A percentile compares a stretch with the other conserved stretches of the same genome.
Conservation (phyloP, 345 rosid genomes). For the Punica granatum region DNA sequence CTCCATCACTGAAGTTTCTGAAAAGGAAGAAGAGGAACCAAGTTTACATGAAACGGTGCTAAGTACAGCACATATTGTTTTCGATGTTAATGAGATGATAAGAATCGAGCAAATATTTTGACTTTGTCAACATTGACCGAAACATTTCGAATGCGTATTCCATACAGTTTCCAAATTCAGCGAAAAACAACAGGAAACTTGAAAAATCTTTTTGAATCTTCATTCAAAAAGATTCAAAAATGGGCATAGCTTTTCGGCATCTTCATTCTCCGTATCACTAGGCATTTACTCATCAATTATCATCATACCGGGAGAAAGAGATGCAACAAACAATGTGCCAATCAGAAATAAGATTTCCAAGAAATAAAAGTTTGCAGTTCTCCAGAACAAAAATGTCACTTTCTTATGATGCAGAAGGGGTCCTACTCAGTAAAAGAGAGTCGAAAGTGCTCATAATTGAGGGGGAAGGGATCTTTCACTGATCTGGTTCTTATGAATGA, state of each 20-base stretch:
- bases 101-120: neutral
- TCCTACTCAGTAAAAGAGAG: conserved; percentile 5
- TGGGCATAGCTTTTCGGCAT: neutral
- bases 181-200: neutral
- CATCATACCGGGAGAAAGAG: neutral
- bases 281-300: neutral
- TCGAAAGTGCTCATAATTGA: conserved; percentile 1
- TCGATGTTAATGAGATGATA: neutral
- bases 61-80: neutral
- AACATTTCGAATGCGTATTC: too few species aligned
- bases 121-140: neutral
- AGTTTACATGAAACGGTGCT: too few species aligned
- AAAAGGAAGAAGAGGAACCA: neutral
- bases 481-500: conserved; percentile 4
- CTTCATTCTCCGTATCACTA: neutral
- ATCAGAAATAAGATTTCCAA: neutral
- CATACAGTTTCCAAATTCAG: too few species aligned
- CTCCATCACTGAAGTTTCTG: neutral
- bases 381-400: neutral
- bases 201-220: neutral
- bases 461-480: conserved; percentile 1
- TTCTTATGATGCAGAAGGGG: neutral
- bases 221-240: too few species aligned
- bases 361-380: neutral
- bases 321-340: neutral